Base-by-base conservation (phyloP, 2,329 filamentous ascomycete species). In the Colletotrichum graminicola region DNA sequence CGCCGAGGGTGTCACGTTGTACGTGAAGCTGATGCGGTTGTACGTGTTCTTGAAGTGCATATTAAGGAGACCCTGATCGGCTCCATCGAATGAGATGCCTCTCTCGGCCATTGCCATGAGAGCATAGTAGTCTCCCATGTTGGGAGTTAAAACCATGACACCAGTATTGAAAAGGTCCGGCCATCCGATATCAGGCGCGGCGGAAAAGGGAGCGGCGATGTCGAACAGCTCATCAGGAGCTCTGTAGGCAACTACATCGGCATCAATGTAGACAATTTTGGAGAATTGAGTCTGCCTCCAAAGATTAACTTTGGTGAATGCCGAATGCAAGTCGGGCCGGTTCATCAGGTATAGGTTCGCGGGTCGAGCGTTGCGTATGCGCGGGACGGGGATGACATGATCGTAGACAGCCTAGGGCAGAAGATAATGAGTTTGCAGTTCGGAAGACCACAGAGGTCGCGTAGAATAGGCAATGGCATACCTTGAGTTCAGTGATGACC, bases 161-260 rank as follows among this genome's bases (percentile, higher is more conserved):
- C 96, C 96, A n/a, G 93, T 94, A 83, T 99, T 99, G 90, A 98
- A 98, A 73, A 95, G 89, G 83, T 99, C 96, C 43, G 96, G 96
- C 96, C 96, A 99, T 76, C 96, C 96, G 77, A 98, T 94, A 81
- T 99, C 96, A 41, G 96, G 95, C 14, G 93, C 94, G 2, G 96
- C 90, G 51, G 89, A 88, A 78, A 92, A 91, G 65, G 85, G 78
- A 59, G 89, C 83, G 5, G 84, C 77, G 32, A 91, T 79, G 67
- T 91, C 87, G 78, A 99, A 97, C 66, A 99, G 90, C 86, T 99
- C 96, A 77, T 99, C 95, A 4, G 95, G 93, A 43, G 95, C 94
- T 75, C 94, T 88, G 73, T 97, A 89, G 39, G 94, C 93, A n/a
- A 99, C 92, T 51, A 97, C 90, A 78, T 99, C 96, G 73, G 95